Base-by-base conservation (phyloP, 805 yeast species). In the Starmerella gropengiesseri region DNA sequence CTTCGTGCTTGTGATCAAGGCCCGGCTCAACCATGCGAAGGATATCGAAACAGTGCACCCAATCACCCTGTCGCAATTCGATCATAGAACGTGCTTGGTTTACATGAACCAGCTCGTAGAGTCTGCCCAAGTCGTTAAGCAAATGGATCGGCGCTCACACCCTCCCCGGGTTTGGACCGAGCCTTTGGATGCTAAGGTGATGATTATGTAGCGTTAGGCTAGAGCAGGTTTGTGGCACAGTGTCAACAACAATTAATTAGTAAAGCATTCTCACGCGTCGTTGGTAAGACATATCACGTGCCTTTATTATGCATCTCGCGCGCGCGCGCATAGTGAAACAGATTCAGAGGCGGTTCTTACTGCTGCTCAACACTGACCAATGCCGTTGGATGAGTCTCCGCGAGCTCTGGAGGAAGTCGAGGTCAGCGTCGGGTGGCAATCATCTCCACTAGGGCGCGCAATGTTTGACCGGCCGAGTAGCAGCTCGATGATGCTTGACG, bases 31-130 rank as follows among this genome's bases (percentile, higher is more conserved):
- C 22, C 61, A 62, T 28, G 62, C 65, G 23, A 60, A 59, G 37
- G 69, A 65, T 37, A 57, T 64, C 22, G 66, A 60, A 44, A 44
- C 58, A 11, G 57, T 53, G 41, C 60, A 57, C 37, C 55, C 59
- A 5, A 51, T 65, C 25, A 55, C 60, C 0, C 52, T 65, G 13
- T 53, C 64, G 5, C 64, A 65, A 29, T 65, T 65, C 44, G 65
- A 59, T 45, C 61, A 58, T 29, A 53, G 56, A 4, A 51, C 60
- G 16, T 59, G 68, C 42, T 44, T 51, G 43, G 50, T 55, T 11
- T 61, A 60, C 37, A 60, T 60, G 64, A 50, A 51, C 41, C 53
- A 55, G 43, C 54, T 62, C 3, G 48, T 53, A 16, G 61, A 58
- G 26, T 48, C 58, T 3, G 66, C 62, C 13, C 57, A 58, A 28